These are phyloP conservation scores for Annona squamosa DNA, from an alignment of 164 flowering plant species.

Conservation along the genomic window DNA sequence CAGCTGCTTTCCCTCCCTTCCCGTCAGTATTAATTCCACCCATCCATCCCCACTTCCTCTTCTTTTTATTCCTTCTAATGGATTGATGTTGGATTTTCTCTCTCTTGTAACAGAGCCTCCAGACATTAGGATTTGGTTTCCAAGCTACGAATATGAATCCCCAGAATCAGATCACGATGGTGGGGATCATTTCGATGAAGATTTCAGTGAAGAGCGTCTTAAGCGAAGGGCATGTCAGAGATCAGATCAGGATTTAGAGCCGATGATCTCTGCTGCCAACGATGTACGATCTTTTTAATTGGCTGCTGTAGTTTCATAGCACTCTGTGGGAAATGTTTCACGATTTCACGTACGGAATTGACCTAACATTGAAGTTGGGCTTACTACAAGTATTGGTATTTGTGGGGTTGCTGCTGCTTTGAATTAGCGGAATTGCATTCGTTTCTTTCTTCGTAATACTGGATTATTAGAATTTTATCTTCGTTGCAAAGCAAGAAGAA, in stretches of 20 bases:
- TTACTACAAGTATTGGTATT: too few species aligned
- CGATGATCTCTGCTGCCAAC: not conserved
- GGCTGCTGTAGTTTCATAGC: not conserved
- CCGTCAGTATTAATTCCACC: not conserved
- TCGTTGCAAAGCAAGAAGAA: too few species aligned
- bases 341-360: too few species aligned
- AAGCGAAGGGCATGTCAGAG: not conserved
- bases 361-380: too few species aligned
- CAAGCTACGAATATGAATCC: constrained; percentile 4
- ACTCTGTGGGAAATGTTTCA: too few species aligned
- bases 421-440: too few species aligned
- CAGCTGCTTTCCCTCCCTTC: constrained; percentile 7
- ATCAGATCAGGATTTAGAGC: not conserved
- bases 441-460: too few species aligned
- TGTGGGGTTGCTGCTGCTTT: too few species aligned
- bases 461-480: too few species aligned
- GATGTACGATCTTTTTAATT: not conserved
- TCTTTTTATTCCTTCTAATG: not conserved
- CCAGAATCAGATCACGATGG: not conserved
- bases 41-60: not conserved
- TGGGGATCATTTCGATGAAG: not conserved
- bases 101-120: constrained; percentile 8
- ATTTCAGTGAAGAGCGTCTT: not conserved
- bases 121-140: constrained; percentile 8
- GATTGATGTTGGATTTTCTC: not conserved